Evolutionary conservation across 768 basidiomycete species (phyloP).

Genomic region (Punctularia strigosozonata): DNA sequence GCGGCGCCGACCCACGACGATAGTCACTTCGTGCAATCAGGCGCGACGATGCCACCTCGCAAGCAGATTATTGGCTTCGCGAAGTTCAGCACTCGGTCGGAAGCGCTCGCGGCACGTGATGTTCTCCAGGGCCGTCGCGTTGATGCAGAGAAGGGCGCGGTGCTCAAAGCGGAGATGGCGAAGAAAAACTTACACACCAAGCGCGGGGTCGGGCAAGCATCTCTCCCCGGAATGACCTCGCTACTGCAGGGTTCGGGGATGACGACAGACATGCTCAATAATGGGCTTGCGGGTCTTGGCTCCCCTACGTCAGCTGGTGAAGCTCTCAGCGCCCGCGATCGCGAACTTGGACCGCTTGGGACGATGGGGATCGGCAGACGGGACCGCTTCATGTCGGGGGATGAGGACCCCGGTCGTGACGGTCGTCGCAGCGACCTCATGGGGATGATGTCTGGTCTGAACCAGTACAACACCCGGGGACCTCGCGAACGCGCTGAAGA

Average conservation of each 20-base stretch:
- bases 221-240: conserved; percentile 8
- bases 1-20: conserved; percentile 21
- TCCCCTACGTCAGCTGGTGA: conserved; percentile 7
- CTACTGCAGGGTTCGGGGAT: conserved; percentile 8
- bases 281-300: conserved; percentile 7
- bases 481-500: conserved; percentile 54
- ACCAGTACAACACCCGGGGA: conserved; percentile 29
- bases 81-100: conserved; percentile 80
- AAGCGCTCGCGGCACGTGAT: conserved; percentile 83
- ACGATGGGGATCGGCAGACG: conserved; percentile 18
- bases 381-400: too few species aligned
- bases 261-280: conserved; percentile 8
- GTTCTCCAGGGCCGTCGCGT: conserved; percentile 81
- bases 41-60: conserved; percentile 40
- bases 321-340: conserved; percentile 10
- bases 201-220: conserved; percentile 55
- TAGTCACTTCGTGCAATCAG: conserved; percentile 18
- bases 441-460: too few species aligned
- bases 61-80: conserved; percentile 99
- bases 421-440: conserved; percentile 25
- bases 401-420: conserved; percentile 34
- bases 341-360: conserved; percentile 10
- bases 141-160: conserved; percentile 85
- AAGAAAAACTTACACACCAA: conserved; percentile 99
- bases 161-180: conserved; percentile 97